These are phyloP conservation scores for Chionographis japonica DNA, from an alignment of 106 monocot genomes.

Conservation along the genomic window DNA sequence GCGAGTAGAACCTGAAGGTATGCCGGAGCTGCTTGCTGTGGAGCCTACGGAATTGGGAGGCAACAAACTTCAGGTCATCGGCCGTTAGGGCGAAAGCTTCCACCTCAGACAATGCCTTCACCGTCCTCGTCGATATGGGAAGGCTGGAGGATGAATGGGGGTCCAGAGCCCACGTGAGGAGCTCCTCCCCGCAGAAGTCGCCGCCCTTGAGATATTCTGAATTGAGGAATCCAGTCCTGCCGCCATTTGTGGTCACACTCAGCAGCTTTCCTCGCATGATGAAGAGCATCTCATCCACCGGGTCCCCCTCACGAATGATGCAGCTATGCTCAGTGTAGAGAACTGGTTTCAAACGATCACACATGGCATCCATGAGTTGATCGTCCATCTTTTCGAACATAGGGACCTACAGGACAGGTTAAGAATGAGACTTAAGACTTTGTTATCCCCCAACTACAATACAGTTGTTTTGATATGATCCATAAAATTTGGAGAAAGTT, in stretches of 20 bases:
- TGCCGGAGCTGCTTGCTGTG: conserved; percentile 63
- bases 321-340: conserved; percentile 49
- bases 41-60: conserved; percentile 57
- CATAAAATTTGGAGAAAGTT: too few species aligned
- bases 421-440: too few species aligned
- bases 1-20: conserved; percentile 59
- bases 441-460: too few species aligned
- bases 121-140: conserved; percentile 60
- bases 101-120: conserved; percentile 45
- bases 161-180: conserved; percentile 62
- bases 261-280: conserved; percentile 57
- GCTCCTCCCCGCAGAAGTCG: conserved; percentile 69
- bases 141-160: conserved; percentile 50
- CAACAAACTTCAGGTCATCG: conserved; percentile 58
- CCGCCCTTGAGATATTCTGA: conserved; percentile 42
- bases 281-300: conserved; percentile 60
- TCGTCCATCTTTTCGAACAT: conserved; percentile 61
- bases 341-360: conserved; percentile 42
- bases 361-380: conserved; percentile 56
- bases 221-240: conserved; percentile 65
- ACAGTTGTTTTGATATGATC: too few species aligned
- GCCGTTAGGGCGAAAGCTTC: conserved; percentile 57
- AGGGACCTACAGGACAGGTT: conserved; percentile 26
- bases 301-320: conserved; percentile 55
- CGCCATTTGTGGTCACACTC: conserved; percentile 63